phyloP scores from a whole-genome alignment of 202 grass and related monocot species.

The Schoenoplectus tabernaemontani region DNA sequence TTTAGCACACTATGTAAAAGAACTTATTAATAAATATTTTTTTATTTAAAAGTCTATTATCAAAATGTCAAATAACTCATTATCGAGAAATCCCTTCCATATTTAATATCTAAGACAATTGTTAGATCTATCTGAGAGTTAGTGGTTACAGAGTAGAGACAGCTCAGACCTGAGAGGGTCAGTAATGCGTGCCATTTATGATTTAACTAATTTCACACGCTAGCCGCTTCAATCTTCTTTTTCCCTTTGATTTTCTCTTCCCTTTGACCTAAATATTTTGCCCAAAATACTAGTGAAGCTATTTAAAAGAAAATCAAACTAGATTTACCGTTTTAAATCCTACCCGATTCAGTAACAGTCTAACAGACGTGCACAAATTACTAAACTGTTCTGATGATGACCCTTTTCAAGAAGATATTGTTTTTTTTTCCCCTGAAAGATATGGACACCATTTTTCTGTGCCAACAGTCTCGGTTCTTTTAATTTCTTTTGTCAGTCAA shows the following conservation, averaged over 20 bases:
- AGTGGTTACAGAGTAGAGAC: conserved; percentile 5
- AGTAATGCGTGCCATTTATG: neutral
- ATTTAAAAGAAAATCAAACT: neutral
- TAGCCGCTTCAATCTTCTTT: neutral
- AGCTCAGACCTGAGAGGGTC: neutral
- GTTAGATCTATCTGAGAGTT: neutral
- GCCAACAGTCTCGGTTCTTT: neutral
- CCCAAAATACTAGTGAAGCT: neutral
- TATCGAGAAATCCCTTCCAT: too few relatives aligned
- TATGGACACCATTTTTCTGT: neutral
- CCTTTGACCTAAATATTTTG: conserved; percentile 2
- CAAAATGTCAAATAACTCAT: too few relatives aligned
- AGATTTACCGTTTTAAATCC: neutral
- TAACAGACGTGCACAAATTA: too few relatives aligned
- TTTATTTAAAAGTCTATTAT: too few relatives aligned
- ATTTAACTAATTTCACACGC: conserved; percentile 1
- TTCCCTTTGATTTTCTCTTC: neutral
- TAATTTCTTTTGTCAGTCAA: too few relatives aligned
- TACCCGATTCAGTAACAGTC: neutral
- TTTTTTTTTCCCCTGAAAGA: neutral
- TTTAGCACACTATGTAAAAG: too few relatives aligned
- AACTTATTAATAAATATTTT: too few relatives aligned
- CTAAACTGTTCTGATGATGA: too few relatives aligned
- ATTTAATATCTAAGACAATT: too few relatives aligned
- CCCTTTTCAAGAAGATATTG: too few relatives aligned